Percentiles rank a stretch among this genome's conserved stretches.
These are phyloP conservation scores for Porodaedalea pini DNA, from an alignment of 1,284 basidiomycete genomes.

Conservation along the genomic window DNA sequence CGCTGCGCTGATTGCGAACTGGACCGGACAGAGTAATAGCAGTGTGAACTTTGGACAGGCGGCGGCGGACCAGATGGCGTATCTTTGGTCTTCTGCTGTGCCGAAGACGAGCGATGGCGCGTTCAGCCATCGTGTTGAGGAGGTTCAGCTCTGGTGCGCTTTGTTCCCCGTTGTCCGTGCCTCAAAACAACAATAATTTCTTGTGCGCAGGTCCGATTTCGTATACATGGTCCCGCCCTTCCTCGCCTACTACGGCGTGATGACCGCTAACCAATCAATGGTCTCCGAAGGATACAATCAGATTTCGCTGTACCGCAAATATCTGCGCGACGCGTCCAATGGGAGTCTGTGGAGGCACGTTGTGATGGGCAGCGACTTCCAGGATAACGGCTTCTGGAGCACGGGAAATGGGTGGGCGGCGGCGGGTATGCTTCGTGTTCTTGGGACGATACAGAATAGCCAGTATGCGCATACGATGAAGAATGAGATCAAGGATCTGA, in stretches of 20 bases:
- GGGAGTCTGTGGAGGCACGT: constrained; percentile 71
- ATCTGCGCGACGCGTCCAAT: constrained; percentile 47
- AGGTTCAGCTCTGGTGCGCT: constrained; percentile 68
- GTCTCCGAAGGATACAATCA: constrained; percentile 75
- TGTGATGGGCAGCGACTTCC: constrained; percentile 47
- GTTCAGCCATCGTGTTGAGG: constrained; percentile 68
- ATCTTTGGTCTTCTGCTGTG: constrained; percentile 56
- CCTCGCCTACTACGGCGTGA: constrained; percentile 82
- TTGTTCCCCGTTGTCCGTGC: background rate
- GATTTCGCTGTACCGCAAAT: constrained; percentile 70
- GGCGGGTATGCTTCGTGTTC: constrained; percentile 81
- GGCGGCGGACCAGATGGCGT: constrained; percentile 69
- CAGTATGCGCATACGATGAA: constrained; percentile 48
- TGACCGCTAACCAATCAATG: constrained; percentile 64
- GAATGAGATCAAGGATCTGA: constrained; percentile 57
- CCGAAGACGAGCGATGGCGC: constrained; percentile 74
- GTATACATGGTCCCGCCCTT: constrained; percentile 93
- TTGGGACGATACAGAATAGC: constrained; percentile 69
- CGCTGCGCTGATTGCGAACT: constrained; percentile 76
- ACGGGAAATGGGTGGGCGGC: constrained; percentile 86
- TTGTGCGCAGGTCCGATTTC: constrained; percentile 72
- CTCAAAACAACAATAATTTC: too few relatives aligned
- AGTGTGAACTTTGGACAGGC: constrained; percentile 61
- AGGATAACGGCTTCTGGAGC: constrained; percentile 68
- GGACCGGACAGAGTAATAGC: constrained; percentile 46